Evolutionary conservation across 192 early-diverging fungal genomes (phyloP).

Genomic region (Podochytrium sp.): DNA sequence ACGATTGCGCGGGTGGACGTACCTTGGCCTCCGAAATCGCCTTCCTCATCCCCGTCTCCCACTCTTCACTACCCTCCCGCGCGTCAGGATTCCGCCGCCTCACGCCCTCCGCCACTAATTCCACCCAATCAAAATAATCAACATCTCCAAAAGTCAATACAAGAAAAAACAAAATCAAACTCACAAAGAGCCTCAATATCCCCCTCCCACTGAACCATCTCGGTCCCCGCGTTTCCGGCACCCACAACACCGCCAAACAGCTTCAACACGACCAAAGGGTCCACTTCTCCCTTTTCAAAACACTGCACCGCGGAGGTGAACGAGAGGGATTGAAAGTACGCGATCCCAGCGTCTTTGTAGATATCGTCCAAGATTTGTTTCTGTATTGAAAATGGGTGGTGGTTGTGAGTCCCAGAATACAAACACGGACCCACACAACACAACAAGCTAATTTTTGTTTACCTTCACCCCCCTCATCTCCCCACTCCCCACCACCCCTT

Average conservation of each 20-base stretch:
- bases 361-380: constrained; percentile 29
- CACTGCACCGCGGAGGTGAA: constrained; percentile 71
- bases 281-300: constrained; percentile 66
- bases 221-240: neutral
- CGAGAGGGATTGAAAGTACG: constrained; percentile 62
- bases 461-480: constrained; percentile 54
- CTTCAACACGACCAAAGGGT: constrained; percentile 58
- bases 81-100: constrained; percentile 51
- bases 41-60: constrained; percentile 41
- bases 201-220: constrained; percentile 6
- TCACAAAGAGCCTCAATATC: constrained; percentile 1
- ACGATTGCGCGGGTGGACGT: too few relatives aligned
- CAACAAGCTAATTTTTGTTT: constrained; percentile 3
- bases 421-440: neutral
- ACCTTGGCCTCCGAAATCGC: constrained; percentile 63
- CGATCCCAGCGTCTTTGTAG: constrained; percentile 67
- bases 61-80: constrained; percentile 39
- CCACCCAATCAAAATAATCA: neutral
- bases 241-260: constrained; percentile 26
- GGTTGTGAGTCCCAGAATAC: too few relatives aligned
- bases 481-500: constrained; percentile 55
- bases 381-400: neutral
- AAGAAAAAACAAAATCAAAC: neutral
- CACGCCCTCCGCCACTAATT: constrained; percentile 24
- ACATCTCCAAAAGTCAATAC: constrained; percentile 14